Base-by-base conservation (phyloP, 805 yeast genomes). In the Candida maesae region DNA sequence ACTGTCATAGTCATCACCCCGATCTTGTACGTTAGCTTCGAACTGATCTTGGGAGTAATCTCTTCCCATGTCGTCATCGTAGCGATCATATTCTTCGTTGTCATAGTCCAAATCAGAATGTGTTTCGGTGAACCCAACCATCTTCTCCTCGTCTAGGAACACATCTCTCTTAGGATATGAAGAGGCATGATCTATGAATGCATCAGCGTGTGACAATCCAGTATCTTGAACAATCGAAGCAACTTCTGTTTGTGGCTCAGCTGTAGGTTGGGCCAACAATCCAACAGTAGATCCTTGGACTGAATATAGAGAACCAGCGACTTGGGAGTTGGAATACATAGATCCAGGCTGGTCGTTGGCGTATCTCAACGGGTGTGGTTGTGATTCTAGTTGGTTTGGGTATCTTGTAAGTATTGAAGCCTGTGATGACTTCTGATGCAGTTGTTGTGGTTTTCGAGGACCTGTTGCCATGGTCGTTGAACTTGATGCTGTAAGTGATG, bases 121-220 rank as follows among this genome's bases (percentile, higher is more conserved):
- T 10, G 13, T 25, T 20, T 25, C 15, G 13, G 36, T 12, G 13
- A 28, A 28, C 9, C 44, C 42, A 24, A 42, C 28, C 29, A 16
- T 10, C 14, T 44, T 40, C 41, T 47, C 47, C 35, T 47, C 51
- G 23, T 44, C 47, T 3, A 41, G 5, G 28, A 41, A 41, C 4
- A 43, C 32, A 5, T 33, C 16, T 28, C 42, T 39, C 21, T 36
- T 24, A 12, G 46, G 44, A 26, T 32, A 39, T 3, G 6, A 5
- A 9, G 28, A 12, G n/a, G n/a, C n/a, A n/a, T n/a, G n/a, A n/a
- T n/a, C n/a, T n/a, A n/a, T n/a, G n/a, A n/a, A n/a, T n/a, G n/a
- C n/a, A n/a, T n/a, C n/a, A n/a, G n/a, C n/a, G n/a, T n/a, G n/a
- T n/a, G n/a, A n/a, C n/a, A n/a, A n/a, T n/a, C n/a, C n/a, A n/a